phyloP scores from a whole-genome alignment of 331 rosid species.

The Ulmus americana region DNA sequence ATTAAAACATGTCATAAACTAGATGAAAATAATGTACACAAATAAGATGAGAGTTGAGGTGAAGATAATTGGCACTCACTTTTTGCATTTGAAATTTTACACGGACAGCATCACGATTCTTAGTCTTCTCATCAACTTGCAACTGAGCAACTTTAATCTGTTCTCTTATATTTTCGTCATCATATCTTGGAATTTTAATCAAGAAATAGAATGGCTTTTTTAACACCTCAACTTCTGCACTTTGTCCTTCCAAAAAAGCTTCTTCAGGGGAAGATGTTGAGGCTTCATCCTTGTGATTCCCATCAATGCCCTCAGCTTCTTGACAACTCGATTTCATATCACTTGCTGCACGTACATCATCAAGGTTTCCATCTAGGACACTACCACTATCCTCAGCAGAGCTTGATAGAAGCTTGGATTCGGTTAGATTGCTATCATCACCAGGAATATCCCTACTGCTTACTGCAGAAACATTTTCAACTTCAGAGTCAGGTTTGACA shows the following conservation, averaged over 20 bases:
- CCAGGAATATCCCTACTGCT: conserved; percentile 18
- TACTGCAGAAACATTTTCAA: conserved; percentile 17
- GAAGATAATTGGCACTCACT: conserved; percentile 32
- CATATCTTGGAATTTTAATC: conserved; percentile 59
- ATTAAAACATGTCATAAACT: conserved; percentile 22
- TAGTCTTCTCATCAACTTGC: conserved; percentile 56
- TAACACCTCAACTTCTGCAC: conserved; percentile 42
- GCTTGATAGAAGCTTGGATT: conserved; percentile 11
- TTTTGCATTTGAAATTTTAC: conserved; percentile 42
- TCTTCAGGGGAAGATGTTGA: conserved; percentile 31
- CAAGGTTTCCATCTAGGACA: conserved; percentile 6
- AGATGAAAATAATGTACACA: conserved; percentile 12
- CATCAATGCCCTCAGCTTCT: conserved; percentile 17
- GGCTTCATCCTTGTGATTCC: conserved; percentile 28
- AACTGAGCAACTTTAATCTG: conserved; percentile 41
- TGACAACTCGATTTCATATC: conserved; percentile 7
- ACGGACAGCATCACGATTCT: conserved; percentile 48
- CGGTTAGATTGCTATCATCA: conserved; percentile 19
- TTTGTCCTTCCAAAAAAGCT: conserved; percentile 39
- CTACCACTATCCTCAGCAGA: conserved; percentile 16
- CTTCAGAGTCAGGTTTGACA: conserved; percentile 20
- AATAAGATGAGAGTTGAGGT: not conserved
- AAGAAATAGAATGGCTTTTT: conserved; percentile 57
- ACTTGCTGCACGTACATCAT: conserved; percentile 14
- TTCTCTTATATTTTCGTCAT: conserved; percentile 53